phyloP scores from a whole-genome alignment of 2,329 filamentous ascomycete species.

The Talaromyces sp. region DNA sequence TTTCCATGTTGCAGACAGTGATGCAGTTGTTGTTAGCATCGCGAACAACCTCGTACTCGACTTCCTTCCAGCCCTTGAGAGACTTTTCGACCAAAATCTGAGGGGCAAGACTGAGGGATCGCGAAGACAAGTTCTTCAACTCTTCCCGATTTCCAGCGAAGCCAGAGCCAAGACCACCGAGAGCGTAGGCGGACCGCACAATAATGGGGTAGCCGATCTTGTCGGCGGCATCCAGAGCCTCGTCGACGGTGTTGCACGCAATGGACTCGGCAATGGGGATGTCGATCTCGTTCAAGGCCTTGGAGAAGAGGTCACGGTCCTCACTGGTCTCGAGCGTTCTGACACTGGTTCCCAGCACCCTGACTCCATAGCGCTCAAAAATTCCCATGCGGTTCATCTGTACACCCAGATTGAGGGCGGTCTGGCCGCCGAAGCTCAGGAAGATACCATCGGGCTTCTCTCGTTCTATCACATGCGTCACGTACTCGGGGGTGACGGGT shows the following conservation, averaged over 20 bases:
- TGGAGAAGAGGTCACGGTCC: slow-evolving; percentile 92
- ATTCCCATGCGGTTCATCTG: slow-evolving; percentile 95
- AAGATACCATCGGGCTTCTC: slow-evolving; percentile 96
- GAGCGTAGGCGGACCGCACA: slow-evolving; percentile 90
- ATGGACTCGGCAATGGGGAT: slow-evolving; percentile 97
- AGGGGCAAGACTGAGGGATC: slow-evolving; percentile 85
- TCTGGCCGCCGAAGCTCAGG: slow-evolving; percentile 95
- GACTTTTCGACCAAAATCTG: slow-evolving; percentile 98
- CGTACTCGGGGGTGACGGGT: slow-evolving; percentile 95
- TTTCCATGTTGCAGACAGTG: slow-evolving; percentile 98
- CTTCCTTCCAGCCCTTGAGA: slow-evolving; percentile 98
- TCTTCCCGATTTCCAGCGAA: slow-evolving; percentile 94
- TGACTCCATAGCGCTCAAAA: slow-evolving; percentile 91
- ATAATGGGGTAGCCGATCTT: slow-evolving; percentile 95
- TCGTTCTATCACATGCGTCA: slow-evolving; percentile 93
- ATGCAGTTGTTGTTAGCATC: slow-evolving; percentile 98
- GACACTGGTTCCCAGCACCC: slow-evolving; percentile 91
- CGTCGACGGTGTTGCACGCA: slow-evolving; percentile 83
- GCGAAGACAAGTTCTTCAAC: slow-evolving; percentile 85
- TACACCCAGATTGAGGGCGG: slow-evolving; percentile 91
- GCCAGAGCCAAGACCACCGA: slow-evolving; percentile 91
- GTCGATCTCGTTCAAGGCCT: slow-evolving; percentile 92
- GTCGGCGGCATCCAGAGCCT: slow-evolving; percentile 81
- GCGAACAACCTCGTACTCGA: slow-evolving; percentile 96
- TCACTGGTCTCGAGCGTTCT: slow-evolving; percentile 91